Evolutionary conservation across 2,329 filamentous ascomycete genomes (phyloP).

Genomic region (Cercospora berteroae): DNA sequence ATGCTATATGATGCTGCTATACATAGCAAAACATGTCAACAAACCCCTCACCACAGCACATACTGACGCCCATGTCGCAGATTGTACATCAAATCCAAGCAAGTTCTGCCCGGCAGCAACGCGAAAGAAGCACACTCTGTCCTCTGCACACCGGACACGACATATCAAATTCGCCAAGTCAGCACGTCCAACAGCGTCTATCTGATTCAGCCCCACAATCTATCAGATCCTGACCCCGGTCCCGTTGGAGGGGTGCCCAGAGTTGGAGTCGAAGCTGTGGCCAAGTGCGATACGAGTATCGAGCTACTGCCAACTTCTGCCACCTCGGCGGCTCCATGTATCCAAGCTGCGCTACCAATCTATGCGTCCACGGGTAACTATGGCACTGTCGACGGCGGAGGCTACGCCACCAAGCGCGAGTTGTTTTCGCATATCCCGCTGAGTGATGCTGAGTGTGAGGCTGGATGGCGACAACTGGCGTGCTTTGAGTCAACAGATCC

Average conservation of each 20-base stretch:
- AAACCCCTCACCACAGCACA: not conserved
- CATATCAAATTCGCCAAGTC: conserved; percentile 62
- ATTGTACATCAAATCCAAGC: conserved; percentile 43
- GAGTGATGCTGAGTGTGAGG: conserved; percentile 52
- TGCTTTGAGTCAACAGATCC: conserved; percentile 49
- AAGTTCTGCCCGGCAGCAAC: conserved; percentile 28
- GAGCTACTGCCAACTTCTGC: conserved; percentile 40
- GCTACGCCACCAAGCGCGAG: conserved; percentile 37
- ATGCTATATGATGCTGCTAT: not conserved
- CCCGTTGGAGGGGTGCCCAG: conserved; percentile 25
- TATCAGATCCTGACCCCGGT: conserved; percentile 8
- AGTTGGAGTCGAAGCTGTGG: conserved; percentile 43
- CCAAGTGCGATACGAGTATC: conserved; percentile 46
- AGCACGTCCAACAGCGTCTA: conserved; percentile 65
- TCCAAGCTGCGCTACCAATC: conserved; percentile 41
- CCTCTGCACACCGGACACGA: conserved; percentile 57
- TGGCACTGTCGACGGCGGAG: conserved; percentile 2
- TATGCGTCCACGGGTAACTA: conserved; percentile 38
- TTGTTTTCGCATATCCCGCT: conserved; percentile 54
- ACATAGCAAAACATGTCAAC: not conserved
- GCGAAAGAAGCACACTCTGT: conserved; percentile 48
- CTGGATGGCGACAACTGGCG: conserved; percentile 51
- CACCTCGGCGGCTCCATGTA: conserved; percentile 38
- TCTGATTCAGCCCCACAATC: conserved; percentile 46
- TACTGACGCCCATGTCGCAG: conserved; percentile 27